Evolutionary conservation across 768 basidiomycete genomes (phyloP), one percentile per base, ranked within the genome.

Genomic region (Russula sp.): DNA sequence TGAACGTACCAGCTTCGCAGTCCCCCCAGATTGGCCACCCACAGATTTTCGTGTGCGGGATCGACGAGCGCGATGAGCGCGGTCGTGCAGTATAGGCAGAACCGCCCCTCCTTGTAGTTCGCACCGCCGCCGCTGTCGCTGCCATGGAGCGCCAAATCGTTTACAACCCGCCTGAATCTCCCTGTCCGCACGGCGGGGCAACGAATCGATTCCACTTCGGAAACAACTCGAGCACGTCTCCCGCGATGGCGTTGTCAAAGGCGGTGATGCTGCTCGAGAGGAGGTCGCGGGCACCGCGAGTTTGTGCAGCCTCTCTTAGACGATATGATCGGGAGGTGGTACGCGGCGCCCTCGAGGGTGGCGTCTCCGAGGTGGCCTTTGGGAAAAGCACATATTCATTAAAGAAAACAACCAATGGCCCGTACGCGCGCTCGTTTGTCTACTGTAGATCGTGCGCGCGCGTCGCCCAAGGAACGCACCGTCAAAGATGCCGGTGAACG

Each of bases 11-110:
- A 56, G 87, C 88, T 77, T 87, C 85, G 70, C 88, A 90, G 69
- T 91, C 89, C 11, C 89, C 89, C 89, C 29, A 91, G 76, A 68
- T 90, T 90, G 2, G 88, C 89, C 39, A 90, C 74, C 89, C 89
- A 91, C n/a, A 90, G 74, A 61, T 89, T 83, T 67, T 81, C 76
- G 62, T 82, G 80, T 9, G 82, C 75, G 42, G 88, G 86, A 73
- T 90, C 87, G 46, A 88, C 79, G 43, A 91, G 77, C 9, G 88
- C 82, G 46, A 90, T 81, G 42, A 90, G 79, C 8, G 87, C 87
- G 5, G 89, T 90, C 0, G 86, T 88, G n/a, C 89, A 89, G 67
- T 88, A 87, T 82, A 91, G 88, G 69, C 86, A 87, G 43, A 88
- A 76, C 51, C 85, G 74, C n/a, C 83, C 84, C 70, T n/a, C 87